Conservation (phyloP, 371 early-diverging fungal genomes). For the Circinella minor region DNA sequence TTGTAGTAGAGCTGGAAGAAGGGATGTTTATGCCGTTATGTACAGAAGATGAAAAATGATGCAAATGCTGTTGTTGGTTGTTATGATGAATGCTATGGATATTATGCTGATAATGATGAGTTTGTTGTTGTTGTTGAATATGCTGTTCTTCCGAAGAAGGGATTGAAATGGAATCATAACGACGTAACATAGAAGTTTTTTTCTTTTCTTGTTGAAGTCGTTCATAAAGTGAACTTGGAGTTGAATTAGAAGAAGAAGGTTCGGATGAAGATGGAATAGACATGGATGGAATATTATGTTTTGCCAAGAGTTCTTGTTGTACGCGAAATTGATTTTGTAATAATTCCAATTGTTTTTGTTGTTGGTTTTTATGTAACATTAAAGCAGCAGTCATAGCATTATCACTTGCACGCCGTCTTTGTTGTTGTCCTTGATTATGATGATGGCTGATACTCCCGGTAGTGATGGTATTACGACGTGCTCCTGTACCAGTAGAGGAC, state of each 20-base stretch:
- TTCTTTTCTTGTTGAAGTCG: constrained; percentile 16
- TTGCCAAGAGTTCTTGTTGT: constrained; percentile 40
- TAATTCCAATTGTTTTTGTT: constrained; percentile 28
- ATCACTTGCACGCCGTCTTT: background rate
- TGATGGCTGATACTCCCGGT: background rate
- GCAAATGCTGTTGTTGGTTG: constrained; percentile 9
- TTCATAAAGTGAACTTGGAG: constrained; percentile 5
- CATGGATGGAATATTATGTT: constrained; percentile 21
- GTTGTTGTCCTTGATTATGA: background rate
- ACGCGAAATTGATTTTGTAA: constrained; percentile 29
- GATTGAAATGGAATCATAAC: constrained; percentile 21
- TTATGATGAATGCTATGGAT: constrained; percentile 2
- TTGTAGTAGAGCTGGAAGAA: background rate
- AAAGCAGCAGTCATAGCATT: constrained; percentile 41
- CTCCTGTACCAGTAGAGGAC: background rate
- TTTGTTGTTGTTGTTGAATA: background rate
- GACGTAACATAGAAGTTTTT: background rate
- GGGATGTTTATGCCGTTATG: constrained; percentile 10
- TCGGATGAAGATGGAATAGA: constrained; percentile 15
- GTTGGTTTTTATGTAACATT: constrained; percentile 45
- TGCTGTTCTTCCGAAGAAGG: constrained; percentile 17
- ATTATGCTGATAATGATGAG: background rate
- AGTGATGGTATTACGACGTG: constrained; percentile 16
- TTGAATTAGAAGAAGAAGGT: background rate
- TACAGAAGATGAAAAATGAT: constrained; percentile 14